Conservation (phyloP, 2,329 filamentous ascomycete species). For the Dendrostoma leiphaemia region DNA sequence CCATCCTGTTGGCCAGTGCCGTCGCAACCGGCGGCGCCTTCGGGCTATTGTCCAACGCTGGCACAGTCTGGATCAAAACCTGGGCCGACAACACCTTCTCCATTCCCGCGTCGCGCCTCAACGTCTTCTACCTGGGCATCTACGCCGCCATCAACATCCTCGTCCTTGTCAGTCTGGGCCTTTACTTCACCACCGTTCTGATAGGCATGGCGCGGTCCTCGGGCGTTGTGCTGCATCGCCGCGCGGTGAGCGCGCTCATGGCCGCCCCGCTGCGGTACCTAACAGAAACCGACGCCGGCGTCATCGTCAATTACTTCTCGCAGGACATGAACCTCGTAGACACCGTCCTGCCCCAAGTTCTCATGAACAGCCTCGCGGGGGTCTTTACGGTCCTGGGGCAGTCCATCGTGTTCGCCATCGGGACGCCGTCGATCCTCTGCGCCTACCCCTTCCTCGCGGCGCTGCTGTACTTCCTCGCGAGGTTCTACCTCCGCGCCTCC, state of each 20-base stretch:
- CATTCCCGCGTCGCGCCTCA: conserved; percentile 16
- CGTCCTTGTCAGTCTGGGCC: conserved; percentile 21
- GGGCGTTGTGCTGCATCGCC: conserved; percentile 26
- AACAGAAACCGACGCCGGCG: conserved; percentile 24
- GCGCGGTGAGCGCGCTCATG: conserved; percentile 31
- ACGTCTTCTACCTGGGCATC: conserved; percentile 29
- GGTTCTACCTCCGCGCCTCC: conserved; percentile 44
- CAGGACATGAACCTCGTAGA: conserved; percentile 27
- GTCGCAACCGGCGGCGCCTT: not conserved
- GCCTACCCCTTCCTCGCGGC: conserved; percentile 37
- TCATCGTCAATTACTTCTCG: conserved; percentile 26
- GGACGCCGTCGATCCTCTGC: conserved; percentile 30
- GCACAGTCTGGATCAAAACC: conserved; percentile 17
- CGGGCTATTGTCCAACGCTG: conserved; percentile 5
- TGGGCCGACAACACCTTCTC: conserved; percentile 18
- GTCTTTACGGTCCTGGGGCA: conserved; percentile 31
- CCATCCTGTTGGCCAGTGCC: conserved; percentile 2
- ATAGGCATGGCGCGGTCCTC: conserved; percentile 22
- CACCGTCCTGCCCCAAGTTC: conserved; percentile 17
- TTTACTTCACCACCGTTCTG: conserved; percentile 22
- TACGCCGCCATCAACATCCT: conserved; percentile 26
- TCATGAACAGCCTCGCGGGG: conserved; percentile 20
- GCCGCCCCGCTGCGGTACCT: conserved; percentile 27
- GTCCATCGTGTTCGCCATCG: conserved; percentile 37
- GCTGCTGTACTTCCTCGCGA: conserved; percentile 37